A percentile compares a stretch with the other conserved stretches of the same genome.
These are phyloP conservation scores for Sugiyamaella mastotermitis DNA, from an alignment of 805 yeast species.

Conservation along the genomic window DNA sequence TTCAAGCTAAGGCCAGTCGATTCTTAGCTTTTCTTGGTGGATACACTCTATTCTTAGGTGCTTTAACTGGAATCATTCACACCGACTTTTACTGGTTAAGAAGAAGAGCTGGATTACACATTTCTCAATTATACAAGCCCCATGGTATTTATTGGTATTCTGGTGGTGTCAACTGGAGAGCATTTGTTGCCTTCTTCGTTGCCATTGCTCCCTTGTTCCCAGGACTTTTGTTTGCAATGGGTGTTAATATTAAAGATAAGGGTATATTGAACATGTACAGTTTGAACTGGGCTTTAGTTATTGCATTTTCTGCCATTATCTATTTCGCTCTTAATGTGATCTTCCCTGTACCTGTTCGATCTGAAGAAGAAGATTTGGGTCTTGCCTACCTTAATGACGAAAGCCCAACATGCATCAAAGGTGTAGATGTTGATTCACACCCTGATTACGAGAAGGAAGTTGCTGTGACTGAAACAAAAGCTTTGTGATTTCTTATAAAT, in stretches of 20 bases:
- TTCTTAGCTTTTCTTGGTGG: constrained; percentile 34
- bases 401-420: too few relatives aligned
- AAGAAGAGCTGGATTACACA: constrained; percentile 35
- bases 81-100: constrained; percentile 38
- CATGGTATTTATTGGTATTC: constrained; percentile 39
- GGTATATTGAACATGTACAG: constrained; percentile 14
- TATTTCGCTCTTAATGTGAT: constrained; percentile 9
- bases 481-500: too few relatives aligned
- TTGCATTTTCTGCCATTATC: constrained; percentile 7
- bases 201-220: constrained; percentile 22
- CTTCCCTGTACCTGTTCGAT: too few relatives aligned
- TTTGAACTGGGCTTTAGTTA: constrained; percentile 12
- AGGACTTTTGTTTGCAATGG: constrained; percentile 19
- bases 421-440: too few relatives aligned
- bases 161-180: constrained; percentile 42
- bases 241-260: constrained; percentile 10
- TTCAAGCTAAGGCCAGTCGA: constrained; percentile 32
- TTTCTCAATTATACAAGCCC: constrained; percentile 36
- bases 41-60: constrained; percentile 37
- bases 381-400: too few relatives aligned
- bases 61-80: constrained; percentile 35
- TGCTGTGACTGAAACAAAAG: too few relatives aligned
- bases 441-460: too few relatives aligned
- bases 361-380: too few relatives aligned
- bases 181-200: constrained; percentile 31